Evolutionary conservation across 805 yeast genomes (phyloP), one percentile per base, ranked within the genome.

Genomic region (Yarrowia yakushimensis): DNA sequence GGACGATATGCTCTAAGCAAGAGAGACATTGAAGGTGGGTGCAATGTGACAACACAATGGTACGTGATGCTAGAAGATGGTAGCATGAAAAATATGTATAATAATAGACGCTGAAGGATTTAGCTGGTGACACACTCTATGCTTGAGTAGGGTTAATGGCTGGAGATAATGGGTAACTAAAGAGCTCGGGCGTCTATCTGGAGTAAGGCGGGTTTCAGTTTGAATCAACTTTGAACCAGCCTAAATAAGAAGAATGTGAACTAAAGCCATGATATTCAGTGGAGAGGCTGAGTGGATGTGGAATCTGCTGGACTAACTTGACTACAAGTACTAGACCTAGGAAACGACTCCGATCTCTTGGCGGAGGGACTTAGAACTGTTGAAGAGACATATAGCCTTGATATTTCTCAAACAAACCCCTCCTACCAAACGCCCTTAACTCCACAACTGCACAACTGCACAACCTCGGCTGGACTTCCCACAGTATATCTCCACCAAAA

Each of bases 1-100:
- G 43, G 74, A 70, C 13, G 74, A 71, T 57, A 60, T 71, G 48
- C 45, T 70, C 48, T 69, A 64, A 39, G 43, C 20, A 6, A 45
- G 34, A 18, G 15, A 11, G 46, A 22, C 27, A 25, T 25, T 25
- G 27, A 8, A 25, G 27, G 27, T 9, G 36, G 13, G 22, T 7
- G 28, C n/a, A n/a, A n/a, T n/a, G n/a, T n/a, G n/a, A n/a, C n/a
- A n/a, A n/a, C n/a, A n/a, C n/a, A n/a, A 18, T 20, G 11, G 17
- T 31, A 20, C 2, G 17, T 22, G 20, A 13, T n/a, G 46, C 3
- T 17, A 4, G 13, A 39, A 5, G 23, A 18, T 13, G 17, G 27
- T 22, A 12, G 11, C 43, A 13, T 39, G 27, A 39, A 22, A n/a
- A 39, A 22, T 22, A 13, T 39, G 45, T 39, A 37, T 37, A 37